Conservation (phyloP, 2,329 filamentous ascomycete species). For the Rugonectria rugulosa region DNA sequence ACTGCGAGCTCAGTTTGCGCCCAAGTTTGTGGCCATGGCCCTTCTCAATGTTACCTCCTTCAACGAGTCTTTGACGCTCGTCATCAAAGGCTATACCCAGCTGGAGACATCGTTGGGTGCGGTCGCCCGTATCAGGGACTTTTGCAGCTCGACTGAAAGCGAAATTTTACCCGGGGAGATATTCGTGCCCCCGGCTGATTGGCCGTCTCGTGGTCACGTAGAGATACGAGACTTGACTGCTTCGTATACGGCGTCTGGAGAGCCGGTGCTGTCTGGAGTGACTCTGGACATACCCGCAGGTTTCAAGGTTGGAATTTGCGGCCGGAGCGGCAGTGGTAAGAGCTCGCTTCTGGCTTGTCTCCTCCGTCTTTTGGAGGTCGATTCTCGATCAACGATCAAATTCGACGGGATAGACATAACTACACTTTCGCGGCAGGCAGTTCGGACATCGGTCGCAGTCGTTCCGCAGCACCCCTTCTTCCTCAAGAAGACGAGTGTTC, state of each 20-base stretch:
- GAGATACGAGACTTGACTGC: conserved; percentile 35
- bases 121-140: conserved; percentile 45
- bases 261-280: conserved; percentile 40
- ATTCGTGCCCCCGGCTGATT: conserved; percentile 21
- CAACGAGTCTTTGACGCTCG: conserved; percentile 45
- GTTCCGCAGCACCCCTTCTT: conserved; percentile 50
- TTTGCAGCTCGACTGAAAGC: conserved; percentile 37
- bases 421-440: conserved; percentile 28
- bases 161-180: conserved; percentile 37
- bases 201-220: background rate
- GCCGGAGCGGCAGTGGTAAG: conserved; percentile 50
- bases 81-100: conserved; percentile 48
- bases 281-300: conserved; percentile 42
- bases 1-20: conserved; percentile 36
- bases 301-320: conserved; percentile 52
- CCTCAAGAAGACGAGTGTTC: conserved; percentile 53
- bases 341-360: conserved; percentile 51
- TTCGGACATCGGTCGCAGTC: conserved; percentile 44
- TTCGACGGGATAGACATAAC: conserved; percentile 53
- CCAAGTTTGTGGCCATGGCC: conserved; percentile 44
- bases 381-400: conserved; percentile 47
- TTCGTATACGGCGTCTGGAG: conserved; percentile 35
- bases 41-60: conserved; percentile 43
- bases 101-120: conserved; percentile 49
- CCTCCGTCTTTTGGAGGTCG: conserved; percentile 56